Conservation (phyloP, 2,329 filamentous ascomycete genomes). For the Colletotrichum aenigma region DNA sequence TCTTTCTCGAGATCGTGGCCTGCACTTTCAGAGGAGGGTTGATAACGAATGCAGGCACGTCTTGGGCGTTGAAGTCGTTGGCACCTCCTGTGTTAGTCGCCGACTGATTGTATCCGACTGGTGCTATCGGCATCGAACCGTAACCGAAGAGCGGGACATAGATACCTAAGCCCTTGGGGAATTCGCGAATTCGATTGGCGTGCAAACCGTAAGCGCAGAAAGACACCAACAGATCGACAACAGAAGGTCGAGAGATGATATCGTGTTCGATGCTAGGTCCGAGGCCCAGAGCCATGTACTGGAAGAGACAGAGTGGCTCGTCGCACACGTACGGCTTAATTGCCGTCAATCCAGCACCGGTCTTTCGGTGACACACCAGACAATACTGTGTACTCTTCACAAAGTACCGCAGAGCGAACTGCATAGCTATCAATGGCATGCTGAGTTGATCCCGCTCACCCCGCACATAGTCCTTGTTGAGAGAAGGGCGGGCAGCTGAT, state of each 20-base stretch:
- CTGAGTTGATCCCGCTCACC: constrained; percentile 36
- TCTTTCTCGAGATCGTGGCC: constrained; percentile 1
- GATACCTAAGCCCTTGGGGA: constrained; percentile 47
- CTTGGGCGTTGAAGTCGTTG: background rate
- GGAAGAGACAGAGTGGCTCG: constrained; percentile 77
- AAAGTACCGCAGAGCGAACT: constrained; percentile 79
- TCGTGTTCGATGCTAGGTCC: constrained; percentile 87
- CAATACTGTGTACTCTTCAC: constrained; percentile 86
- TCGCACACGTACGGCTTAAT: constrained; percentile 83
- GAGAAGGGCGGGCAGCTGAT: background rate
- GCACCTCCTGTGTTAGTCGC: background rate
- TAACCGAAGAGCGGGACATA: constrained; percentile 27
- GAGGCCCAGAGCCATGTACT: constrained; percentile 86
- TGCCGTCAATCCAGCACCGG: constrained; percentile 67
- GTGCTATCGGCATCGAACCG: background rate
- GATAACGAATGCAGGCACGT: background rate
- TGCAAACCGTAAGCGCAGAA: constrained; percentile 73
- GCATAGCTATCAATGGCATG: constrained; percentile 66
- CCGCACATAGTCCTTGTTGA: constrained; percentile 7
- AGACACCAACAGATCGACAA: constrained; percentile 83
- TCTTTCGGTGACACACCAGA: constrained; percentile 77
- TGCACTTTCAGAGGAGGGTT: constrained; percentile 1
- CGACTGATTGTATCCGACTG: background rate
- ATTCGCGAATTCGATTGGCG: constrained; percentile 42
- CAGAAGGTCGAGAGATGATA: constrained; percentile 76